Base-by-base conservation (phyloP, 805 yeast species). In the Yarrowia sp. region DNA sequence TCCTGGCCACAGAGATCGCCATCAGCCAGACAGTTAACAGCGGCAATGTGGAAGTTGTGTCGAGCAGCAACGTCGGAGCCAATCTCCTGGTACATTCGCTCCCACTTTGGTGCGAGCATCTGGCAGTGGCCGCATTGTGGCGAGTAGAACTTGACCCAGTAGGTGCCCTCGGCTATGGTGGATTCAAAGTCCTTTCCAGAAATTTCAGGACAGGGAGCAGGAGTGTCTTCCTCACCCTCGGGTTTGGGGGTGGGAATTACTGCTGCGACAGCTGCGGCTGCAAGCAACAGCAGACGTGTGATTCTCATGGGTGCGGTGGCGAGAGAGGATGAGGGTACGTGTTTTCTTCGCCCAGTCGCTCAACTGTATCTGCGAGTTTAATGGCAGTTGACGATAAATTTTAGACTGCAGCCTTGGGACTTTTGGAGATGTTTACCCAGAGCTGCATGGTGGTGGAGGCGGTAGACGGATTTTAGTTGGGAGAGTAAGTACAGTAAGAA, bases 41-140 rank as follows among this genome's bases (percentile, higher is more conserved):
- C 94, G 24, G 77, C 83, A 72, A 79, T 72, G 68, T 85, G 82
- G 82, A 92, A 84, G 20, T 81, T 80, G 15, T 88, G 80, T 1
- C 81, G 80, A 63, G 84, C 71, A 9, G 77, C 72, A 3, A 52
- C 60, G 17, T 79, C 74, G 53, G 83, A 82, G 44, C 85, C 87
- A 10, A 77, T 75, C 43, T 81, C 76, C 30, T 79, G 72, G 78
- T 86, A 90, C 0, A 94, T 84, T 68, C 83, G 80, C 69, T 86
- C 84, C 98, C 98, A 95, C 9, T 79, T 82, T 1, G 99, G 98
- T 1, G 91, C 95, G 66, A 95, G 79, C 9, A 79, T 81, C 70
- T 80, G 83, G 79, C 99, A 95, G 77, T 94, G 98, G 9, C 80
- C 76, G 76, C 99, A 95, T 73, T 88, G 88, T 0, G 99, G 99